Conservation (phyloP, 2,329 filamentous ascomycete genomes). For the Colletotrichum godetiae region DNA sequence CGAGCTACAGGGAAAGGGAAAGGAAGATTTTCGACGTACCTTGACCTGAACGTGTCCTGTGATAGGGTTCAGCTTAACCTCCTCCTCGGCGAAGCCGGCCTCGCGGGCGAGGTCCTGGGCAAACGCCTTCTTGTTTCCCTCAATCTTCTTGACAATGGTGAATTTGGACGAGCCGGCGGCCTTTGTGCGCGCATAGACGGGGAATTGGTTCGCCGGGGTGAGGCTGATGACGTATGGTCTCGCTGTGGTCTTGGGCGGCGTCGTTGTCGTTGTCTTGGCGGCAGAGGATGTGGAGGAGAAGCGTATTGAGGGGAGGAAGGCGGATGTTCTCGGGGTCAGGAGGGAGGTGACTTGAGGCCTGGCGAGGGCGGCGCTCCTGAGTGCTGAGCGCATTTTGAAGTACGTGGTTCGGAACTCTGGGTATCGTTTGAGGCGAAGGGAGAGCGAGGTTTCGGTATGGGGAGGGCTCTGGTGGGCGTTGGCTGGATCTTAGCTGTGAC, state of each 20-base stretch:
- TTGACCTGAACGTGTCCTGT: slow-evolving; percentile 82
- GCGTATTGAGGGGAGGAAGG: slow-evolving; percentile 23
- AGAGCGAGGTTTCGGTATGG: not conserved
- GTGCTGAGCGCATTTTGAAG: slow-evolving; percentile 6
- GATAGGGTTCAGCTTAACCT: slow-evolving; percentile 66
- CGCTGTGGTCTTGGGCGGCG: slow-evolving; percentile 44
- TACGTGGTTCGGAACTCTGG: not conserved
- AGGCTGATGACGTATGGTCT: slow-evolving; percentile 77
- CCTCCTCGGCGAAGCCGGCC: slow-evolving; percentile 66
- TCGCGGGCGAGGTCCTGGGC: slow-evolving; percentile 70
- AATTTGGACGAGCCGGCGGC: slow-evolving; percentile 80
- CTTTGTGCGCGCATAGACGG: slow-evolving; percentile 81
- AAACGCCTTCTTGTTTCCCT: slow-evolving; percentile 76
- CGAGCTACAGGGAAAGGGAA: not conserved
- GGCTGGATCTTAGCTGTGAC: not conserved
- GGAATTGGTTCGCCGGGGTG: slow-evolving; percentile 76
- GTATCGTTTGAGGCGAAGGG: not conserved
- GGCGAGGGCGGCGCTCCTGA: slow-evolving; percentile 2
- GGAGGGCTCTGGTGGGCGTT: not conserved
- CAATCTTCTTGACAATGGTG: slow-evolving; percentile 82
- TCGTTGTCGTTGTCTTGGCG: slow-evolving; percentile 9
- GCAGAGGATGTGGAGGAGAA: slow-evolving; percentile 28
- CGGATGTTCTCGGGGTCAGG: slow-evolving; percentile 4
- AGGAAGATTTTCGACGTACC: slow-evolving; percentile 56
- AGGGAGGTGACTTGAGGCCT: not conserved